These are phyloP conservation scores for Penicillium rolfsii DNA, from an alignment of 2,329 filamentous ascomycete species.

Conservation along the genomic window DNA sequence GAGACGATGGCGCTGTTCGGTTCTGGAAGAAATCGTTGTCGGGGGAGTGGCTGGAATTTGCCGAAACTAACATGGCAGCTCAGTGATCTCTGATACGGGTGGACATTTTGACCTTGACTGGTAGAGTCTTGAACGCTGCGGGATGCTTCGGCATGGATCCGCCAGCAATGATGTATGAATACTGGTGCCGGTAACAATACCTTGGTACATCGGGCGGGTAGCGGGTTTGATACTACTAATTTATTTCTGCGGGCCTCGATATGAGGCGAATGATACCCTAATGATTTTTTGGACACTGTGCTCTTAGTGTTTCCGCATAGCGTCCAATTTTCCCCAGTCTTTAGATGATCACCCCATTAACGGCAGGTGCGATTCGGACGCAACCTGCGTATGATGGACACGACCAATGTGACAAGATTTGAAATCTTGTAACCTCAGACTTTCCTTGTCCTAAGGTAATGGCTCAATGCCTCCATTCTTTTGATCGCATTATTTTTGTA, in stretches of 20 bases:
- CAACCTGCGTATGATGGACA: neutral
- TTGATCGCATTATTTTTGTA: constrained; percentile 26
- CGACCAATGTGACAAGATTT: neutral
- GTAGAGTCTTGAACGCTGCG: neutral
- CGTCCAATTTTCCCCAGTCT: neutral
- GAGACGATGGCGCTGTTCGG: constrained; percentile 47
- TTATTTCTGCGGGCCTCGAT: constrained; percentile 1
- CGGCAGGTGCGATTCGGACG: constrained; percentile 21
- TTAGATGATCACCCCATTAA: neutral
- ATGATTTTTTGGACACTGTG: constrained; percentile 5
- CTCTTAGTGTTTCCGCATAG: neutral
- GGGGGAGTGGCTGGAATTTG: constrained; percentile 51
- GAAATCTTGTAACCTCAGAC: no score
- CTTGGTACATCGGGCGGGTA: neutral
- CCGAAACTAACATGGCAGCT: constrained; percentile 46
- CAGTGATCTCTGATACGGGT: constrained; percentile 26
- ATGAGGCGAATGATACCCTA: constrained; percentile 29
- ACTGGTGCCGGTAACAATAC: neutral
- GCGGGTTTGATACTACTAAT: neutral
- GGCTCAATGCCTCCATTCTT: constrained; percentile 9
- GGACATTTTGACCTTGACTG: no score
- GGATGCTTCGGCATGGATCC: neutral
- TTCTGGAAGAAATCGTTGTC: constrained; percentile 50
- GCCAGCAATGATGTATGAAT: neutral
- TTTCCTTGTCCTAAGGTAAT: constrained; percentile 4